Percentiles rank a stretch among this genome's conserved stretches.
Conservation (phyloP, 2,329 filamentous ascomycete species). For the Penicillium freii region DNA sequence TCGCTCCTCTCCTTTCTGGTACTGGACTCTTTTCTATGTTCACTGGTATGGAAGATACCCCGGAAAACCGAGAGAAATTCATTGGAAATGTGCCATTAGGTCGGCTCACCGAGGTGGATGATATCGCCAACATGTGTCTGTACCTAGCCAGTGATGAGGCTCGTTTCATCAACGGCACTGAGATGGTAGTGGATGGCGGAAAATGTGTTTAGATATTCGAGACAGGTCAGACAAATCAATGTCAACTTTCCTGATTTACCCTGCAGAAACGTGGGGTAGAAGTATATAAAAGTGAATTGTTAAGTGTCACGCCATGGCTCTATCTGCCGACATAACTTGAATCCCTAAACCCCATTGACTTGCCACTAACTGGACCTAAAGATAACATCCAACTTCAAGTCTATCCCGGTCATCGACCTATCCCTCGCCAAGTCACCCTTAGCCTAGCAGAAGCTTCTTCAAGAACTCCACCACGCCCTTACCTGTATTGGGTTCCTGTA, state of each 20-base stretch:
- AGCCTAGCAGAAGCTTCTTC: neutral
- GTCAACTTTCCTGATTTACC: neutral
- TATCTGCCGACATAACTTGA: neutral
- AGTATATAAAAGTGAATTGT: neutral
- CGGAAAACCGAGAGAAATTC: slow-evolving; percentile 47
- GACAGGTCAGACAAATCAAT: neutral
- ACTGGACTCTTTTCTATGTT: slow-evolving; percentile 60
- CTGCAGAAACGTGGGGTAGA: neutral
- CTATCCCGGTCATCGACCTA: slow-evolving; percentile 53
- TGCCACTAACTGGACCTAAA: neutral
- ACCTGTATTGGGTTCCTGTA: slow-evolving; percentile 29
- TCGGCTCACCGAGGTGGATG: slow-evolving; percentile 48
- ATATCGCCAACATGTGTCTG: slow-evolving; percentile 68
- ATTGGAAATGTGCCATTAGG: slow-evolving; percentile 46
- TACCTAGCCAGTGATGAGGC: slow-evolving; percentile 72
- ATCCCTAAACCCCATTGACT: neutral
- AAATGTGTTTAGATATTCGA: slow-evolving; percentile 35
- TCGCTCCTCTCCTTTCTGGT: slow-evolving; percentile 66
- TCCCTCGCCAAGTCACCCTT: slow-evolving; percentile 24
- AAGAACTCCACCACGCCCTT: slow-evolving; percentile 25
- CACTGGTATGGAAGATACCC: slow-evolving; percentile 44
- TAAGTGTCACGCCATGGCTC: neutral
- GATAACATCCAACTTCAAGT: slow-evolving; percentile 14
- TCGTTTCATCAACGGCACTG: slow-evolving; percentile 69
- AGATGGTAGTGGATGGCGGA: slow-evolving; percentile 63